phyloP scores from a whole-genome alignment of 108 stramenopile species.

The Pseudonitzschia multiseries region DNA sequence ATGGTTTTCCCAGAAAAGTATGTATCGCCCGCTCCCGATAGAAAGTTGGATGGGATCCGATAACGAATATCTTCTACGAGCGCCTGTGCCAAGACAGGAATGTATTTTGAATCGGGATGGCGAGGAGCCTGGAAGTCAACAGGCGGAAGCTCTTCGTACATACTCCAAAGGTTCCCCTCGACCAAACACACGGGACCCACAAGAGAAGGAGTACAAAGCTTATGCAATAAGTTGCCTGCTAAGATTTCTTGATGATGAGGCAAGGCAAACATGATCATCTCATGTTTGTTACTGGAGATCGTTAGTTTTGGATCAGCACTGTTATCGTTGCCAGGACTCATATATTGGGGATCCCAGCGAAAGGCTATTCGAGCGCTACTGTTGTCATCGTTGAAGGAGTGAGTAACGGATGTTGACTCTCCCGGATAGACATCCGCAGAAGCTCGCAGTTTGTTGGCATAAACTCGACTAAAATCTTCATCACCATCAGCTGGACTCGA shows the following conservation, averaged over 20 bases:
- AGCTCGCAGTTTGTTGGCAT: slow-evolving; percentile 46
- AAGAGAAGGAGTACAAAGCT: slow-evolving; percentile 33
- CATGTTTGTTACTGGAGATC: background rate
- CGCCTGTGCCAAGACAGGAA: slow-evolving; percentile 52
- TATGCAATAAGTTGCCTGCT: background rate
- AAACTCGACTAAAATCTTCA: slow-evolving; percentile 24
- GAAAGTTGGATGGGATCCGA: slow-evolving; percentile 70
- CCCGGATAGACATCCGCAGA: slow-evolving; percentile 71
- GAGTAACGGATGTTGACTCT: slow-evolving; percentile 24
- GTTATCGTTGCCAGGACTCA: background rate
- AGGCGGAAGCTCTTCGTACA: slow-evolving; percentile 37
- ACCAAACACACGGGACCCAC: slow-evolving; percentile 46
- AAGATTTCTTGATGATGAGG: slow-evolving; percentile 71
- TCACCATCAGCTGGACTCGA: slow-evolving; percentile 27
- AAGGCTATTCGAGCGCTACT: slow-evolving; percentile 37
- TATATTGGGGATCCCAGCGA: slow-evolving; percentile 30
- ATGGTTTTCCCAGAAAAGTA: slow-evolving; percentile 92
- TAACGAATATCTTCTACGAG: slow-evolving; percentile 52
- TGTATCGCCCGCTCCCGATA: slow-evolving; percentile 89
- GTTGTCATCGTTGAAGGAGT: slow-evolving; percentile 17
- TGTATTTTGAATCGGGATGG: slow-evolving; percentile 39
- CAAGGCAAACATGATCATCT: slow-evolving; percentile 65
- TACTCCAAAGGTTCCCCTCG: slow-evolving; percentile 35
- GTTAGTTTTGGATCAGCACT: background rate
- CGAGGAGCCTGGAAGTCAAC: slow-evolving; percentile 57